Base-by-base conservation (phyloP, 2,329 filamentous ascomycete species). In the Dactylonectria estremocensis region DNA sequence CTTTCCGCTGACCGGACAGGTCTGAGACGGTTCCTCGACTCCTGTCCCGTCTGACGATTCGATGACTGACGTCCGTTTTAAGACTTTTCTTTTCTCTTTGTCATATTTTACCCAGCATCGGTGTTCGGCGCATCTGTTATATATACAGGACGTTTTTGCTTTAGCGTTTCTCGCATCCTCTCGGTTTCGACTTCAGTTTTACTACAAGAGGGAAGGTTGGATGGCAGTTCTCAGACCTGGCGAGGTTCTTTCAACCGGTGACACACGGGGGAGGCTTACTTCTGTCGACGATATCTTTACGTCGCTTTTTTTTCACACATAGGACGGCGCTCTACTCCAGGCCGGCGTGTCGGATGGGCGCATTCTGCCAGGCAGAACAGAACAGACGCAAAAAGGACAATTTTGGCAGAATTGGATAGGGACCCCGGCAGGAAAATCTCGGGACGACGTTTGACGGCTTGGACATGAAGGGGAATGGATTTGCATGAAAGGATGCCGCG, bases 51-150 rank as follows among this genome's bases (percentile, higher is more conserved):
- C 66, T 74, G 67, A 76, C 66, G 74, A 75, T 74, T 74, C 67
- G 54, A 76, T 67, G 73, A 72, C 69, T 53, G 68, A 66, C 68
- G 52, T 66, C 64, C 53, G 45, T 67, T 60, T 60, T 52, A 24
- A 57, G 45, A 52, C 69, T 72, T 69, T 73, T 68, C 60, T 68
- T 72, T 71, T 69, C 70, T 62, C 56, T 76, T 74, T 74, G 69
- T 76, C 62, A 69, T 71, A 70, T 71, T 56, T 73, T 71, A 78
- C 70, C 69, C 69, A 80, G 78, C 78, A 79, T 71, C 64, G 77
- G 78, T 74, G 78, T 79, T 79, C 71, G 76, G 76, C 75, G 76
- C 67, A 76, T 69, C 61, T 76, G 66, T 75, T 66, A 76, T 28
- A 40, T 68, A 76, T 68, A 69, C 66, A 68, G 66, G 55, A 68